Base-by-base conservation (phyloP, 2,329 filamentous ascomycete species). In the Ophiostoma sp. region DNA sequence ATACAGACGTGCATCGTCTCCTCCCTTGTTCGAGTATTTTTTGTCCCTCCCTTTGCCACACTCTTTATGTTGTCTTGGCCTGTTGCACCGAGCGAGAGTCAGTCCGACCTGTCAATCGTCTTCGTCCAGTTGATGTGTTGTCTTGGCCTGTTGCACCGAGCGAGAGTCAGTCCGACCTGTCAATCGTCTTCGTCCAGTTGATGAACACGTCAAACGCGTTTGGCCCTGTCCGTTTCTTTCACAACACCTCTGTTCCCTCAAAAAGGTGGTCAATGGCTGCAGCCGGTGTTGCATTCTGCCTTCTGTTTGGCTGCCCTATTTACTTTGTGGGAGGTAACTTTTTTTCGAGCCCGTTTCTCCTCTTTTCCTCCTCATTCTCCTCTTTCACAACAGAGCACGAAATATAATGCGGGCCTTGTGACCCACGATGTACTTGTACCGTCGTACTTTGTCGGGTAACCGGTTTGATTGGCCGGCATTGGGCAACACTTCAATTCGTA, bases 331-430 rank as follows among this genome's bases (percentile, higher is more conserved):
- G 15, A 57, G 4, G 5, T 12, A 48, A 57, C 52, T 28, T 9
- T 57, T 25, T 15, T 19, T 63, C 7, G 59, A 22, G n/a, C 17
- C 59, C 33, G 15, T 17, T 22, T 33, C 7, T 22, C 17, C 33
- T 39, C 31, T 63, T 63, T 42, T 28, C 19, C 25, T 68, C 59
- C 33, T 63, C 59, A 33, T 39, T 39, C 31, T 64, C 61, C 36
- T 28, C 39, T 28, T 64, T 64, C 36, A 33, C 5, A 68, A 48
- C 39, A 22, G 42, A 50, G 42, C 61, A 45, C 39, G 17, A 68
- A 69, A 69, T 66, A 33, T 19, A 63, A 68, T 36, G 64, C 66
- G 66, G 66, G 19, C 66, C 64, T 69, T 69, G 66, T 69, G 66
- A 69, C 66, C 63, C 17, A 36, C 25, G 28, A 15, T 11, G 19